Base-by-base conservation (phyloP, 2,329 filamentous ascomycete species). In the Trichoderma sp. region DNA sequence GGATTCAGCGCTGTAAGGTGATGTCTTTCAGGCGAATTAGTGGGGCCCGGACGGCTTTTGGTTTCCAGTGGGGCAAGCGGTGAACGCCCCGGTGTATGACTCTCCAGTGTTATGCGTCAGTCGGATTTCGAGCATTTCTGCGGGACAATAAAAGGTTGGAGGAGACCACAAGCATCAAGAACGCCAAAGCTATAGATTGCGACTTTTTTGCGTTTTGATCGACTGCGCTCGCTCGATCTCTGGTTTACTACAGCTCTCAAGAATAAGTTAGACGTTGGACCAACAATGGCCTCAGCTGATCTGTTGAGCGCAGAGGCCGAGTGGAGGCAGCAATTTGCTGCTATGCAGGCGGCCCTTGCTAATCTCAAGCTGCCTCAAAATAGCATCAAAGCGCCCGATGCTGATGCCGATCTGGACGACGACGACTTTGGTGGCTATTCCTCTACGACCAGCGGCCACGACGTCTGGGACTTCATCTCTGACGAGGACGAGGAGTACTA, bases 381-480 rank as follows among this genome's bases (percentile, higher is more conserved):
- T 32, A 32, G 36, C 12, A 67, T 81, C 47, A 84, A 86, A 74
- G 80, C 83, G 24, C 53, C 32, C 15, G 66, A 60, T 34, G 81
- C 83, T 58, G 78, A 82, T 51, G 83, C 84, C 21, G 83, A 87
- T 14, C 86, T 90, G 69, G 82, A 91, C 57, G 90, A 93, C 73
- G 89, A 93, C 9, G 91, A 93, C 39, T 84, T 88, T 34, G 85
- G 85, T 32, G 84, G 83, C 14, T 85, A 86, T 74, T 86, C 84
- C 1, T 88, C 86, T 2, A 88, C 88, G 6, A 89, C 88, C 57
- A 89, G 88, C 21, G 88, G 89, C 6, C 92, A 95, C 72, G 94
- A 98, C 81, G 91, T 98, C 11, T 98, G 95, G 95, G 95, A 98
- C 79, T 90, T 97, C 72, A 93, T 97, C 78, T 94, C 91, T 72